Evolutionary conservation across 805 yeast species (phyloP).

Genomic region (Starmera dryadoides): DNA sequence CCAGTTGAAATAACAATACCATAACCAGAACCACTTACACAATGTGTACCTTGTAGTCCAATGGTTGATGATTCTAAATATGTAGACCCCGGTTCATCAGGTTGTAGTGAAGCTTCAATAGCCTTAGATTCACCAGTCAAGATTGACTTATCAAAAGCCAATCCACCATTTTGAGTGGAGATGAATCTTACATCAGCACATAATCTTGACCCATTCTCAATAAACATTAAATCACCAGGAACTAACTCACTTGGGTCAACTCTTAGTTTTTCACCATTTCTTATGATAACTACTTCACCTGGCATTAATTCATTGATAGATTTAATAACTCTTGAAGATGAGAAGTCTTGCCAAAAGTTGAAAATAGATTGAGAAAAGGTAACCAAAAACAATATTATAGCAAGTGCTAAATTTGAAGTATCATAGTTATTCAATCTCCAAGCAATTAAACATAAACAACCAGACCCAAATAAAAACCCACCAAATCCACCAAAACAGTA

Average conservation of each 20-base stretch:
- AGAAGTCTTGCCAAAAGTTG: slow-evolving; percentile 40
- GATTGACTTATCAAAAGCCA: slow-evolving; percentile 38
- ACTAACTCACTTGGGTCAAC: slow-evolving; percentile 30
- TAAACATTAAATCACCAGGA: slow-evolving; percentile 36
- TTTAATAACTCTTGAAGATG: slow-evolving; percentile 39
- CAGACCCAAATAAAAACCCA: slow-evolving; percentile 31
- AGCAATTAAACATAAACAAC: slow-evolving; percentile 32
- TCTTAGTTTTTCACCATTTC: slow-evolving; percentile 24
- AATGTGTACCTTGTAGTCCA: slow-evolving; percentile 39
- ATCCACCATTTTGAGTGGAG: slow-evolving; percentile 25
- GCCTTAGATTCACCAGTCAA: slow-evolving; percentile 44
- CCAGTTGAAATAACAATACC: slow-evolving; percentile 39
- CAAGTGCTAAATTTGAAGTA: slow-evolving; percentile 39
- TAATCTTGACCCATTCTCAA: slow-evolving; percentile 33
- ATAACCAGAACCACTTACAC: slow-evolving; percentile 34
- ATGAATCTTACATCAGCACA: slow-evolving; percentile 41
- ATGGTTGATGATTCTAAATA: slow-evolving; percentile 35
- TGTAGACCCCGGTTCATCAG: slow-evolving; percentile 27
- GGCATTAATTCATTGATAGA: slow-evolving; percentile 40
- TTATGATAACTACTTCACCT: slow-evolving; percentile 24
- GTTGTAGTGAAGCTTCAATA: slow-evolving; percentile 21
- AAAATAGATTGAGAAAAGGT: slow-evolving; percentile 35
- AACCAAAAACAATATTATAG: slow-evolving; percentile 31
- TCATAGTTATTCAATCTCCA: slow-evolving; percentile 40
- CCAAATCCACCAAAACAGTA: slow-evolving; percentile 47